Conservation (phyloP, 495 filamentous ascomycete genomes). For the Neurospora sp. region DNA sequence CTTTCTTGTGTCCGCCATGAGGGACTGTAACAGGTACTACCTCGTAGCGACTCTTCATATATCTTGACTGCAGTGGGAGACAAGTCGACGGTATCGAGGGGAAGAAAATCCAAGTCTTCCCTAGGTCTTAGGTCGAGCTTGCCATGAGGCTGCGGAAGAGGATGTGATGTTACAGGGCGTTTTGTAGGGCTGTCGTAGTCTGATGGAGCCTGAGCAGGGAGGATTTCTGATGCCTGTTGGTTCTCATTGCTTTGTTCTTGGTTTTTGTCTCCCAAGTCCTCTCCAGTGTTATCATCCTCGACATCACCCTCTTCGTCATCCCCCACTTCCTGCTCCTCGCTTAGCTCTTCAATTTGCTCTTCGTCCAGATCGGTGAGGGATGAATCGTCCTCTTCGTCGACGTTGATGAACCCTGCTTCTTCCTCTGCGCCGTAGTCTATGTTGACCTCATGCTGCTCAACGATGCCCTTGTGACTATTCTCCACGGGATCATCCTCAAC, state of each 20-base stretch:
- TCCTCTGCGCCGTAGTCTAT: neutral
- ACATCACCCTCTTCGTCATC: neutral
- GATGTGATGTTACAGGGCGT: neutral
- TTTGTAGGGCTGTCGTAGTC: neutral
- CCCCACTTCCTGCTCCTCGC: neutral
- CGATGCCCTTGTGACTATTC: neutral
- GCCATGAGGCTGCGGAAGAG: neutral
- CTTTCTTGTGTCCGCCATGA: neutral
- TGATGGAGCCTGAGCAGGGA: neutral
- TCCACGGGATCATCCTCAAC: neutral
- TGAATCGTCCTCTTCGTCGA: neutral
- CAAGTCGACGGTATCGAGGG: neutral
- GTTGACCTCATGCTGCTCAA: neutral
- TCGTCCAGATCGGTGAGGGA: neutral
- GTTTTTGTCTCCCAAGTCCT: neutral
- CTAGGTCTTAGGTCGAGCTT: neutral
- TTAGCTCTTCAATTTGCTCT: neutral
- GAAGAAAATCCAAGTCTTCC: neutral
- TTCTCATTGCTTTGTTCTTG: neutral
- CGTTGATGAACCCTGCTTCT: neutral
- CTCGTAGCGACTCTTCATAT: neutral
- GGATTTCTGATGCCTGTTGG: neutral
- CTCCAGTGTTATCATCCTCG: neutral
- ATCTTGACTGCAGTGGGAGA: neutral
- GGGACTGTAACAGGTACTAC: neutral